Conservation (phyloP, 208 protist species). For the Leishmania arabica region DNA sequence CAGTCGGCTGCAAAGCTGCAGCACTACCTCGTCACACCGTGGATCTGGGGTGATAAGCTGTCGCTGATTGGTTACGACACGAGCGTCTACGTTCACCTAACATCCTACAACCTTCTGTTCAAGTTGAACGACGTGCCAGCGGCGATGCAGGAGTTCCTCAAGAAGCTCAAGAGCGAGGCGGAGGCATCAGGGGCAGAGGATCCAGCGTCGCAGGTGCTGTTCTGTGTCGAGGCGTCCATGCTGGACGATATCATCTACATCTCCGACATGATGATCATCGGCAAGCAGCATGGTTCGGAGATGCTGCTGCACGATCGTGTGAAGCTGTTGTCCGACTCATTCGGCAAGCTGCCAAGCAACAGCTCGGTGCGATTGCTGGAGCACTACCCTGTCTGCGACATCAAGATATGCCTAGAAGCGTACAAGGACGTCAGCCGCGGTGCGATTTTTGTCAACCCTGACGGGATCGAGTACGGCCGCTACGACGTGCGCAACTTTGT, state of each 20-base stretch:
- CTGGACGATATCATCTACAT: slow-evolving; percentile 71
- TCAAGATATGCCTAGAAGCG: slow-evolving; percentile 55
- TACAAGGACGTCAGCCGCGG: slow-evolving; percentile 55
- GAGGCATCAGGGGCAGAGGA: slow-evolving; percentile 12
- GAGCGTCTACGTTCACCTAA: slow-evolving; percentile 74
- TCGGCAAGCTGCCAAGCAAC: slow-evolving; percentile 47
- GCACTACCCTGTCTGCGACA: slow-evolving; percentile 64
- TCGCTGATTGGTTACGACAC: slow-evolving; percentile 70
- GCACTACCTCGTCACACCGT: slow-evolving; percentile 74
- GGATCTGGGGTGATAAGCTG: slow-evolving; percentile 82
- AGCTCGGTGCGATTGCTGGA: slow-evolving; percentile 57
- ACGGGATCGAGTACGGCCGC: slow-evolving; percentile 57
- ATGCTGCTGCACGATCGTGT: slow-evolving; percentile 70
- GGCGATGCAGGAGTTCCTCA: slow-evolving; percentile 33
- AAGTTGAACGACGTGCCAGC: slow-evolving; percentile 29
- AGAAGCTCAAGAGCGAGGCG: slow-evolving; percentile 32
- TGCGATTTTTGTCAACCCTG: slow-evolving; percentile 82
- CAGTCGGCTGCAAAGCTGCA: slow-evolving; percentile 59
- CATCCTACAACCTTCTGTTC: slow-evolving; percentile 80
- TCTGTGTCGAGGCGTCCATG: slow-evolving; percentile 82
- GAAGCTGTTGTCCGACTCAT: slow-evolving; percentile 50
- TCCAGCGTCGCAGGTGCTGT: slow-evolving; percentile 26
- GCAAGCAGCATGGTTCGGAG: slow-evolving; percentile 42
- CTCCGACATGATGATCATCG: slow-evolving; percentile 77
- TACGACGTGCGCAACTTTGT: slow-evolving; percentile 84